These are phyloP conservation scores for Magnolia sinica DNA, from an alignment of 164 flowering plant genomes.

Conservation along the genomic window DNA sequence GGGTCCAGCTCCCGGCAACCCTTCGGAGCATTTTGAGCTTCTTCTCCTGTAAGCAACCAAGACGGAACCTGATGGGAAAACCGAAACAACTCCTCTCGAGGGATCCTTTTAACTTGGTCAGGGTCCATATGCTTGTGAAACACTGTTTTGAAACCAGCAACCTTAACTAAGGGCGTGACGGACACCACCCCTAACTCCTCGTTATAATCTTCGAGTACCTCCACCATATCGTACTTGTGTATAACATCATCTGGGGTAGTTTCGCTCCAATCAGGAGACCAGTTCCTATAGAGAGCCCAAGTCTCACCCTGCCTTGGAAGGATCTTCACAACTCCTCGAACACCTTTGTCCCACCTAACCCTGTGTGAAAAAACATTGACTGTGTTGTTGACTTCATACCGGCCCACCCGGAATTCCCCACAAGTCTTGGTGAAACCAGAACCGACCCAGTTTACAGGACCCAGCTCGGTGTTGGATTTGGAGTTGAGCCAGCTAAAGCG, in stretches of 20 bases:
- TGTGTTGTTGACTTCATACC: constrained; percentile 34
- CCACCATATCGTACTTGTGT: constrained; percentile 75
- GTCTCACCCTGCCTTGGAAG: constrained; percentile 63
- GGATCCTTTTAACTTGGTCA: constrained; percentile 39
- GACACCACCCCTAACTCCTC: constrained; percentile 48
- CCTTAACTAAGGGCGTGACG: constrained; percentile 61
- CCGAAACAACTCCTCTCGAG: constrained; percentile 60
- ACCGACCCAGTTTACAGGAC: constrained; percentile 56
- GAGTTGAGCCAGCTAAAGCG: constrained; percentile 68
- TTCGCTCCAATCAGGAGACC: constrained; percentile 77
- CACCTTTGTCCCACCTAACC: constrained; percentile 56
- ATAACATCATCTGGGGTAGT: constrained; percentile 56
- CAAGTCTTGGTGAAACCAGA: constrained; percentile 68
- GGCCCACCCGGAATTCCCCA: constrained; percentile 70
- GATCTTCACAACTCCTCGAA: constrained; percentile 48
- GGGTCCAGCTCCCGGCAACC: constrained; percentile 81
- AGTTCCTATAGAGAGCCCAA: constrained; percentile 75
- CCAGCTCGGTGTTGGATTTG: constrained; percentile 53
- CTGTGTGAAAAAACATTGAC: constrained; percentile 70
- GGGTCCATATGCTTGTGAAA: constrained; percentile 66
- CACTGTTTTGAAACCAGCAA: constrained; percentile 70
- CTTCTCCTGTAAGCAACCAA: constrained; percentile 60
- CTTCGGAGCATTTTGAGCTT: constrained; percentile 57
- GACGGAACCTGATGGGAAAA: constrained; percentile 82
- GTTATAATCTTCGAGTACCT: constrained; percentile 56